Percentiles rank a stretch among this genome's conserved stretches.
These are phyloP conservation scores for Sporothrix brasiliensis DNA, from an alignment of 2,329 filamentous ascomycete genomes.

Conservation along the genomic window DNA sequence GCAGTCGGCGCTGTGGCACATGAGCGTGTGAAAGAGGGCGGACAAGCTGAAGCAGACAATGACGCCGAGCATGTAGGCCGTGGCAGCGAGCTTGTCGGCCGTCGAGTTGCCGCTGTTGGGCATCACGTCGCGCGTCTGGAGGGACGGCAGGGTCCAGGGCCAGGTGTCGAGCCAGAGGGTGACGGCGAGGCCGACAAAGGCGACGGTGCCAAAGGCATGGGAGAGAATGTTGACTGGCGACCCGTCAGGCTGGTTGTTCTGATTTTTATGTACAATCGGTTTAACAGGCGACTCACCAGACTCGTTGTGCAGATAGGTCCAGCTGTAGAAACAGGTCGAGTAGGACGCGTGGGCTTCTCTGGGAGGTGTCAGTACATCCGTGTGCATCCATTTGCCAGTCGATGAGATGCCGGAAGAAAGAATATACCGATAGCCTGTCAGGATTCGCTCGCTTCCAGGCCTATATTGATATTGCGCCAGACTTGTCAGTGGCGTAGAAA, in stretches of 20 bases:
- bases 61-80: conserved; percentile 50
- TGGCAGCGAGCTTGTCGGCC: conserved; percentile 25
- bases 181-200: conserved; percentile 47
- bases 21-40: conserved; percentile 57
- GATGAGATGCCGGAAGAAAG: too few species aligned
- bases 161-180: conserved; percentile 41
- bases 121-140: not conserved
- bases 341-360: conserved; percentile 39
- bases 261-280: too few species aligned
- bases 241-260: not conserved
- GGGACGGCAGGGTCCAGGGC: conserved; percentile 16
- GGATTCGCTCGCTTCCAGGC: conserved; percentile 18
- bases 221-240: conserved; percentile 52
- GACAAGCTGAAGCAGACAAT: conserved; percentile 52
- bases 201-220: conserved; percentile 47
- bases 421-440: conserved; percentile 17
- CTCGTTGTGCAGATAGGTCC: conserved; percentile 41
- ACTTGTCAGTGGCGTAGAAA: not conserved
- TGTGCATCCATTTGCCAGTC: not conserved
- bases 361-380: not conserved
- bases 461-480: not conserved
- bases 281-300: conserved; percentile 33
- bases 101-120: not conserved
- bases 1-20: conserved; percentile 56
- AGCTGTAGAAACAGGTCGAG: conserved; percentile 37